phyloP scores from a whole-genome alignment of 1,284 basidiomycete species.

The Tilletia walkeri region DNA sequence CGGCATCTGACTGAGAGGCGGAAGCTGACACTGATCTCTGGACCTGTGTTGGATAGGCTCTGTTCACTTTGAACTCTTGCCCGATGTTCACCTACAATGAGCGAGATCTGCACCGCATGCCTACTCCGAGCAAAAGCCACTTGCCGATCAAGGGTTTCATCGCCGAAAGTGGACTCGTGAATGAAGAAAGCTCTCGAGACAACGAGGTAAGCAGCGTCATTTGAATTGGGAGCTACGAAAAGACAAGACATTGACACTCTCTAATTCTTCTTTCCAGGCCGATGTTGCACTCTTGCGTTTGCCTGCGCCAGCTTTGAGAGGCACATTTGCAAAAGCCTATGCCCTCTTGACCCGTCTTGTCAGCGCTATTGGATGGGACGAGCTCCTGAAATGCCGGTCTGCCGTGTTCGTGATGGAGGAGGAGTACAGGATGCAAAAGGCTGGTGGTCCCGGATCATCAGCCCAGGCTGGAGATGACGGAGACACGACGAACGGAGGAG shows the following conservation, averaged over 20 bases:
- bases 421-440: slow-evolving; percentile 75
- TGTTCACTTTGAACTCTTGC: slow-evolving; percentile 95
- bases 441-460: slow-evolving; percentile 22
- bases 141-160: slow-evolving; percentile 83
- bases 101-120: slow-evolving; percentile 83
- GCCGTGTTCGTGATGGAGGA: slow-evolving; percentile 99
- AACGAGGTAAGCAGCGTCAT: slow-evolving; percentile 63
- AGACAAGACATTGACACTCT: too few species aligned
- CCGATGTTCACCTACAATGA: slow-evolving; percentile 99
- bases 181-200: slow-evolving; percentile 67
- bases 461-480: slow-evolving; percentile 24
- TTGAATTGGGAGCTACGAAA: slow-evolving; percentile 10
- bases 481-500: slow-evolving; percentile 8
- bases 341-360: slow-evolving; percentile 83
- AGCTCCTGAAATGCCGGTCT: slow-evolving; percentile 88
- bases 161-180: slow-evolving; percentile 67
- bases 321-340: slow-evolving; percentile 95
- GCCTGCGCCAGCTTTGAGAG: slow-evolving; percentile 87
- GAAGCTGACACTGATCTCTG: background rate
- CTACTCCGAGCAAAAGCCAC: slow-evolving; percentile 78
- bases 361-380: slow-evolving; percentile 95
- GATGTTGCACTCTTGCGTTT: slow-evolving; percentile 88
- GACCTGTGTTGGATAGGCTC: slow-evolving; percentile 61
- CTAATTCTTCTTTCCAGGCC: slow-evolving; percentile 61
- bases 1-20: background rate